phyloP scores from a whole-genome alignment of 169 alveolate genomes.

The Plasmodium gonderi region DNA sequence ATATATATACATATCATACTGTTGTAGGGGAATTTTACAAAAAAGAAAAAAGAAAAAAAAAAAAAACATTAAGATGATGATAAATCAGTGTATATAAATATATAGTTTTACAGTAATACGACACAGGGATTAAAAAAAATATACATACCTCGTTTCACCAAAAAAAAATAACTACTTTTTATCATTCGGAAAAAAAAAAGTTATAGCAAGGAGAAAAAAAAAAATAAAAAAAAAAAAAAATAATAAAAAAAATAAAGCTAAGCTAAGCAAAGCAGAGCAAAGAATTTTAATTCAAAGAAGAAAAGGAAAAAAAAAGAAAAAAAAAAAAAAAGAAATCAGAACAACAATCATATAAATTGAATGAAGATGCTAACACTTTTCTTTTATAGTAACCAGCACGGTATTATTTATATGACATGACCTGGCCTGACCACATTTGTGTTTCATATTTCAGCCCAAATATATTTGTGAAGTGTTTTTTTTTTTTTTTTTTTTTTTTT shows the following conservation, averaged over 20 bases:
- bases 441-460: background rate
- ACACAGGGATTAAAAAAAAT: background rate
- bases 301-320: background rate
- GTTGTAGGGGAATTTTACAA: background rate
- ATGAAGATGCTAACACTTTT: too few relatives aligned
- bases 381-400: too few relatives aligned
- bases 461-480: background rate
- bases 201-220: background rate
- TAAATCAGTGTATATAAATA: background rate
- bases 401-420: too few relatives aligned
- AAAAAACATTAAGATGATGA: background rate
- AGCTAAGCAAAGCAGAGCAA: too few relatives aligned
- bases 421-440: slow-evolving; percentile 2
- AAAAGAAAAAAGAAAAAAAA: background rate
- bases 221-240: background rate
- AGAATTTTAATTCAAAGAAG: too few relatives aligned
- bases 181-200: too few relatives aligned
- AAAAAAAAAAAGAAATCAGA: background rate
- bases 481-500: background rate
- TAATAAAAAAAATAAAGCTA: background rate
- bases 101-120: background rate
- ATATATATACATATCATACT: background rate
- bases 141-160: background rate
- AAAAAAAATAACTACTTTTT: background rate
- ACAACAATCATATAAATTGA: background rate